Conservation (phyloP, 768 basidiomycete species). For the Hortiboletus campestris region DNA sequence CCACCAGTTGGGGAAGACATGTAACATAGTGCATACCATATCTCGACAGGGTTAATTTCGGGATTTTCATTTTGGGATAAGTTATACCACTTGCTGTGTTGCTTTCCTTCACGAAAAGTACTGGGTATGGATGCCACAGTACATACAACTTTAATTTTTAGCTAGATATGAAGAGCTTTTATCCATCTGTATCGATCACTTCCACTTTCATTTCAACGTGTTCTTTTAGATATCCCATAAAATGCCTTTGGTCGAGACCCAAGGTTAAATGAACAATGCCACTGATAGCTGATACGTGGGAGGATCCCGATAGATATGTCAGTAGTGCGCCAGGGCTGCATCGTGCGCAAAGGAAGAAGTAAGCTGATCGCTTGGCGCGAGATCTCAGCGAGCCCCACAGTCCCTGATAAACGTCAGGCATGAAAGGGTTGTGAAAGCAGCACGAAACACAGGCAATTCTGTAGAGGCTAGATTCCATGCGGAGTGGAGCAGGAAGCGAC, state of each 20-base stretch:
- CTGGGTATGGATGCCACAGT: conserved; percentile 16
- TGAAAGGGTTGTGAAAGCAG: conserved; percentile 13
- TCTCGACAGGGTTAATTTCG: conserved; percentile 24
- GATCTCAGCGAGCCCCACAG: conserved; percentile 25
- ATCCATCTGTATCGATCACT: conserved; percentile 17
- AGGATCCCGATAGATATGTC: conserved; percentile 1
- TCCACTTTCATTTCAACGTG: conserved; percentile 5
- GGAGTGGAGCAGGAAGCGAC: conserved; percentile 11
- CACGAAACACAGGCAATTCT: conserved; percentile 5
- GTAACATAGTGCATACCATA: conserved; percentile 21
- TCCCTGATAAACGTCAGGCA: conserved; percentile 9
- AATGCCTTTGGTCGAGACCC: conserved; percentile 9
- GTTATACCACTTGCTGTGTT: conserved; percentile 23
- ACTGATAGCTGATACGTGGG: conserved; percentile 5
- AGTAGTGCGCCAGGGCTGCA: neutral
- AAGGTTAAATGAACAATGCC: conserved; percentile 11
- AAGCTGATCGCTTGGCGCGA: conserved; percentile 16
- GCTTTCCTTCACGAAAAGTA: conserved; percentile 23
- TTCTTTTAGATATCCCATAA: neutral
- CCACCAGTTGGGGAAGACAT: conserved; percentile 14
- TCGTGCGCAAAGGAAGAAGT: neutral
- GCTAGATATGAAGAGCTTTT: conserved; percentile 6
- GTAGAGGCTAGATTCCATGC: conserved; percentile 12
- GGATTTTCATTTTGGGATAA: conserved; percentile 23
- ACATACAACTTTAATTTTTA: conserved; percentile 13